Conservation (phyloP, 1,139 yeast species). For the Blastobotrys buckinghamii region DNA sequence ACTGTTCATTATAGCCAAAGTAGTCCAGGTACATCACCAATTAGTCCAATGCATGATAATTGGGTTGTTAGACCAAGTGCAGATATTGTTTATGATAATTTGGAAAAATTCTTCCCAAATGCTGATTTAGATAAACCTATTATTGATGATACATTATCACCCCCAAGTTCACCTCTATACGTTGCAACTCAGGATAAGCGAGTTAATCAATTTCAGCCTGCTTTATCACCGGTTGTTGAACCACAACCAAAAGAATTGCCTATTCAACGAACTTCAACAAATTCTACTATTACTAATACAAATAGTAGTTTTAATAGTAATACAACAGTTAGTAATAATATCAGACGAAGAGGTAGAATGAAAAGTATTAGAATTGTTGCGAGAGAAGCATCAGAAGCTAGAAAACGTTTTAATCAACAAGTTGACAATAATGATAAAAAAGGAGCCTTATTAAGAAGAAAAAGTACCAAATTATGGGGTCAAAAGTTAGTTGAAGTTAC, state of each 20-base stretch:
- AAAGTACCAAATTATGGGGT: constrained; percentile 97
- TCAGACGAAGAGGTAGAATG: constrained; percentile 35
- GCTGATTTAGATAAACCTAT: constrained; percentile 92
- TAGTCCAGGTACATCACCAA: constrained; percentile 17
- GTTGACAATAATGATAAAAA: constrained; percentile 16
- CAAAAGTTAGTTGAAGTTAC: constrained; percentile 88
- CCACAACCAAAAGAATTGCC: constrained; percentile 9
- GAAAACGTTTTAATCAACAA: constrained; percentile 37
- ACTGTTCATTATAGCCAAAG: constrained; percentile 16
- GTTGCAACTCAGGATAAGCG: background rate
- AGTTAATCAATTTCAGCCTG: constrained; percentile 8
- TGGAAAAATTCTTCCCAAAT: constrained; percentile 88
- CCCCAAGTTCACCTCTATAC: constrained; percentile 50
- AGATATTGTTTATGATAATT: constrained; percentile 84
- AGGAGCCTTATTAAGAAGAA: constrained; percentile 49
- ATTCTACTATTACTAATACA: too few species aligned
- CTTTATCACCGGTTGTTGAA: constrained; percentile 26
- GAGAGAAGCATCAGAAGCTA: constrained; percentile 72
- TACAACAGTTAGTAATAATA: background rate
- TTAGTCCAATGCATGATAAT: constrained; percentile 20
- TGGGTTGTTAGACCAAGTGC: constrained; percentile 86
- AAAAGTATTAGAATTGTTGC: constrained; percentile 91
- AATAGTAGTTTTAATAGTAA: too few species aligned
- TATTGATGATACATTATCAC: constrained; percentile 55
- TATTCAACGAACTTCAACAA: background rate